Percentiles rank a stretch among this genome's conserved stretches.
phyloP scores from a whole-genome alignment of 1,139 yeast species.

The Sugiyamaella japonica region DNA sequence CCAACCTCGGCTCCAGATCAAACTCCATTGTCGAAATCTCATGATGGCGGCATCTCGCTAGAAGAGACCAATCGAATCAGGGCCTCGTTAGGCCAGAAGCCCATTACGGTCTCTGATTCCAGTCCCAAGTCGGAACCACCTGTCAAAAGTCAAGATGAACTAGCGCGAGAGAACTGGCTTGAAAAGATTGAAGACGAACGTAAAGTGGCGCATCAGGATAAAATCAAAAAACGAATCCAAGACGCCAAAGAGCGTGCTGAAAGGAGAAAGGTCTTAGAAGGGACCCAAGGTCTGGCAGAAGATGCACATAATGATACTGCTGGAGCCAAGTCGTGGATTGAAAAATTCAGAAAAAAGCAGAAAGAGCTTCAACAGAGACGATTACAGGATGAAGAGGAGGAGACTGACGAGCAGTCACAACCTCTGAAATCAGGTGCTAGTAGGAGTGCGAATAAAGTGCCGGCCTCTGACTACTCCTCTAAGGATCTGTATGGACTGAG shows the following conservation, averaged over 20 bases:
- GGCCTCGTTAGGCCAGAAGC: conserved; percentile 40
- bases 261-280: conserved; percentile 32
- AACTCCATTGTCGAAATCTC: not conserved
- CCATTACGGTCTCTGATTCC: conserved; percentile 32
- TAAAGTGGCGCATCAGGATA: conserved; percentile 24
- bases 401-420: conserved; percentile 19
- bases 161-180: conserved; percentile 40
- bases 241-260: conserved; percentile 30
- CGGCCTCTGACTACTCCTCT: conserved; percentile 24
- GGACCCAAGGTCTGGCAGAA: conserved; percentile 31
- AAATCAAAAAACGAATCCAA: conserved; percentile 25
- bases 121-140: conserved; percentile 14
- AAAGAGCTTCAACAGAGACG: conserved; percentile 20
- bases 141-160: conserved; percentile 33
- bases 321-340: conserved; percentile 29
- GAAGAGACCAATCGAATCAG: conserved; percentile 43
- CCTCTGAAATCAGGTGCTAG: not conserved
- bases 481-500: conserved; percentile 44
- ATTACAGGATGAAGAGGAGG: conserved; percentile 25
- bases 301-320: conserved; percentile 16
- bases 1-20: conserved; percentile 24
- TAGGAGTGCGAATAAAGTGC: not conserved
- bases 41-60: conserved; percentile 30
- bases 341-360: conserved; percentile 29
- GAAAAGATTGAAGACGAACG: conserved; percentile 30